Evolutionary conservation across 805 yeast genomes (phyloP).

Genomic region (Candida nitratophila): DNA sequence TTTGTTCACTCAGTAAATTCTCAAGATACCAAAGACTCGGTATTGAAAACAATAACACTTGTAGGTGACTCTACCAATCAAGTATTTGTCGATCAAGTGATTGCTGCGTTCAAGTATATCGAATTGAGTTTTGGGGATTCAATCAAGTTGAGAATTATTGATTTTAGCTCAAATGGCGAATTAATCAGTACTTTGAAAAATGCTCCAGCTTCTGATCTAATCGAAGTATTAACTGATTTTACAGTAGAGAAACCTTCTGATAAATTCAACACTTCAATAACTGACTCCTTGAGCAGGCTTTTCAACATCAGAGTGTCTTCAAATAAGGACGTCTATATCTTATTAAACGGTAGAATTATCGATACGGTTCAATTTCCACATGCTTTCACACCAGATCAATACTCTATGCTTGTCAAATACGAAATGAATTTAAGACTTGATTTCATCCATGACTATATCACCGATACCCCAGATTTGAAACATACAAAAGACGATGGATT

Average conservation of each 20-base stretch:
- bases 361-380: conserved; percentile 24
- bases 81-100: conserved; percentile 36
- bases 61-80: conserved; percentile 47
- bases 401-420: conserved; percentile 34
- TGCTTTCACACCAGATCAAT: conserved; percentile 15
- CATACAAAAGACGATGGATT: conserved; percentile 1
- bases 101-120: conserved; percentile 23
- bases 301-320: conserved; percentile 3
- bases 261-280: background rate
- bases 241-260: background rate
- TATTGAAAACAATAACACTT: conserved; percentile 35
- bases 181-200: conserved; percentile 1
- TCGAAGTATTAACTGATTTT: conserved; percentile 1
- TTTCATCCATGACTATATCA: conserved; percentile 2
- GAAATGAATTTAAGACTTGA: conserved; percentile 42
- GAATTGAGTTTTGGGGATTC: background rate
- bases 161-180: conserved; percentile 1
- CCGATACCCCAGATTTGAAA: conserved; percentile 2
- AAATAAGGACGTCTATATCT: conserved; percentile 26
- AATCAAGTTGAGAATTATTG: conserved; percentile 14
- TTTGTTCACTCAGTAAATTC: background rate
- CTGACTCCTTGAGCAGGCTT: background rate
- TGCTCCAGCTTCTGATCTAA: conserved; percentile 1
- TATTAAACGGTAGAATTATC: conserved; percentile 50
- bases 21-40: background rate